Base-by-base conservation (phyloP, 345 rosid genomes). In the Geranium rotundifolium region DNA sequence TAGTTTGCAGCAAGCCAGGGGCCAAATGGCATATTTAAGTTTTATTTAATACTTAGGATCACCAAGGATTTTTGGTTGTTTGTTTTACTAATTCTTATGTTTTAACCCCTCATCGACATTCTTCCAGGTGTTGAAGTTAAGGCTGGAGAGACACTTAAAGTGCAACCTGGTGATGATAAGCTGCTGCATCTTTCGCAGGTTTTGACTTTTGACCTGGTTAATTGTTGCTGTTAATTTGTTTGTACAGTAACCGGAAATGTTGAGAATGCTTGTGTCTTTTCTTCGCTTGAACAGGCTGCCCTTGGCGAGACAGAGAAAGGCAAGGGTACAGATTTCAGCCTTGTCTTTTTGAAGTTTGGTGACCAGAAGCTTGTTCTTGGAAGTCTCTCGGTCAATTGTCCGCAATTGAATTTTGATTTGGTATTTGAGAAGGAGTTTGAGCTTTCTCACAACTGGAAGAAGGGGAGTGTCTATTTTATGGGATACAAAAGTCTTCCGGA, bases 371-470 rank as follows among this genome's bases (percentile, higher is more conserved):
- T 81, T 63, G 63, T 87, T 9, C 59, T 87, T 5, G 96, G 84
- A 62, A 78, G 71, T 1, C 89, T 92, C 34, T 71, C 81, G n/a
- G 17, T 82, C 31, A 80, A 72, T 13, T 59, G 64, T 57, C 95
- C 92, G 19, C 95, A 92, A 20, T 10, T 80, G 15, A 29, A 71
- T 13, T 76, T 89, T 8, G 97, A 89, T 71, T 64, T 89, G 63
- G 80, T 85, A 1, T 85, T 92, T 10, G 91, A 79, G 64, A 73
- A 75, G 69, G 89, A 82, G 61, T 90, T 89, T 63, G 93, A 84
- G 78, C 73, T 92, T 7, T 92, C 90, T 37, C 98, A 89, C 79
- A 82, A 81, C 62, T 82, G 84, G 85, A 80, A 80, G 67, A 71
- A 39, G 56, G 80, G 83, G 37, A 89, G 95, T 13, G 76, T 89